Evolutionary conservation across 257 asterid species (phyloP).

Genomic region (Solanum dulcamara): DNA sequence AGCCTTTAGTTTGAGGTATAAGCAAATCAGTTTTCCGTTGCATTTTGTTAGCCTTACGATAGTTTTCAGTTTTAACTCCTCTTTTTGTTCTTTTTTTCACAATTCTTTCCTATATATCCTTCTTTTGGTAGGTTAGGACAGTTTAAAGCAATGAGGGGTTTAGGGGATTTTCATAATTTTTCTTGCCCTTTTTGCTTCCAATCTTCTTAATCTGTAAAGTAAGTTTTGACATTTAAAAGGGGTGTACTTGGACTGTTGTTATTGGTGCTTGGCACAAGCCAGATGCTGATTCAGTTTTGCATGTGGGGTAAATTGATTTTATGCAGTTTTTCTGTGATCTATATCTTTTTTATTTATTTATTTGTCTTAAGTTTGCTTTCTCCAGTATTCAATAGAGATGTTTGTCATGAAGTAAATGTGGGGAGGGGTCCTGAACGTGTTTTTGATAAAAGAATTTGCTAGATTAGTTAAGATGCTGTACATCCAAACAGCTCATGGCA

Average conservation of each 20-base stretch:
- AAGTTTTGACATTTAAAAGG: constrained; percentile 31
- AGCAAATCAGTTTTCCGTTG: constrained; percentile 20
- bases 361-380: not conserved
- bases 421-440: not conserved
- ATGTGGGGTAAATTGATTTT: not conserved
- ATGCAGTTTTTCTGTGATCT: not conserved
- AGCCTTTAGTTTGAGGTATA: constrained; percentile 22
- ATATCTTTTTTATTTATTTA: not conserved
- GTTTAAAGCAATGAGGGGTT: constrained; percentile 16
- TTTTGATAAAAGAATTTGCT: not conserved
- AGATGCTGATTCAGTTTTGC: not conserved
- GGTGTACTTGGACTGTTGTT: constrained; percentile 21
- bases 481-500: not conserved
- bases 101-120: constrained; percentile 7
- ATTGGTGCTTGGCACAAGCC: constrained; percentile 35
- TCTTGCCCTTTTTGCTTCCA: not conserved
- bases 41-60: not conserved
- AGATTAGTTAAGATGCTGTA: not conserved
- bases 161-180: constrained; percentile 20
- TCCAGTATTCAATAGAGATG: not conserved
- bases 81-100: not conserved
- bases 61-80: not conserved
- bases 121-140: constrained; percentile 6
- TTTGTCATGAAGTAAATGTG: not conserved
- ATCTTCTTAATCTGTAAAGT: constrained; percentile 28